Conservation (phyloP, 2,329 filamentous ascomycete species). For the Sporothrix brasiliensis region DNA sequence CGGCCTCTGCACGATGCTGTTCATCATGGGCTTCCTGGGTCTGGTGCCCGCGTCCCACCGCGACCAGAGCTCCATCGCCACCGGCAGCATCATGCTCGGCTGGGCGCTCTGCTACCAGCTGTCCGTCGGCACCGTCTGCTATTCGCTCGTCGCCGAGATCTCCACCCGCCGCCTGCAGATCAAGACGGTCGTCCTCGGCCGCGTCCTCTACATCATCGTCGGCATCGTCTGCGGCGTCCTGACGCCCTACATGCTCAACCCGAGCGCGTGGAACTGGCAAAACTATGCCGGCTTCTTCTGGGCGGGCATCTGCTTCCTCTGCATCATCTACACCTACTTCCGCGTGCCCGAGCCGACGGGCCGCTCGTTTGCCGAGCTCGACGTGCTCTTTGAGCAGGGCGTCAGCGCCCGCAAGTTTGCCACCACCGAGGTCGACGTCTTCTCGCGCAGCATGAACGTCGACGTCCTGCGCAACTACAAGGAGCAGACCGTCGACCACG, state of each 20-base stretch:
- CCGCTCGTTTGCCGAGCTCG: conserved; percentile 82
- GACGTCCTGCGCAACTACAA: conserved; percentile 55
- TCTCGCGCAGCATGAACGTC: conserved; percentile 54
- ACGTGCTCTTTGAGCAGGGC: conserved; percentile 76
- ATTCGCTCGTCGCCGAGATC: conserved; percentile 83
- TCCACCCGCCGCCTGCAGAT: conserved; percentile 82
- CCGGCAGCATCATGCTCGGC: conserved; percentile 80
- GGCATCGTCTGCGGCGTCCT: conserved; percentile 79
- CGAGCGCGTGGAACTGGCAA: conserved; percentile 81
- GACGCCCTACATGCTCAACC: conserved; percentile 93
- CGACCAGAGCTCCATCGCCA: conserved; percentile 68
- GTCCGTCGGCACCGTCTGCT: conserved; percentile 85
- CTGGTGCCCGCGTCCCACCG: conserved; percentile 66
- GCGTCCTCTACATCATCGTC: conserved; percentile 63
- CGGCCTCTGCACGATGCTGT: conserved; percentile 72
- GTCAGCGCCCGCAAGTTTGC: conserved; percentile 75
- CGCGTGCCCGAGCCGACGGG: conserved; percentile 78
- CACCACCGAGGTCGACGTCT: conserved; percentile 58
- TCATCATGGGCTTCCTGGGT: conserved; percentile 82
- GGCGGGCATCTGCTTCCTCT: conserved; percentile 77
- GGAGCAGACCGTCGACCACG: conserved; percentile 42
- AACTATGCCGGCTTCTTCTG: conserved; percentile 90
- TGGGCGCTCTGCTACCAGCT: conserved; percentile 86
- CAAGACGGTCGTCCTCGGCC: conserved; percentile 65
- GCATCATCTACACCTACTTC: conserved; percentile 81